Conservation (phyloP, 2,329 filamentous ascomycete species). For the Sarocladiaceae sp. region DNA sequence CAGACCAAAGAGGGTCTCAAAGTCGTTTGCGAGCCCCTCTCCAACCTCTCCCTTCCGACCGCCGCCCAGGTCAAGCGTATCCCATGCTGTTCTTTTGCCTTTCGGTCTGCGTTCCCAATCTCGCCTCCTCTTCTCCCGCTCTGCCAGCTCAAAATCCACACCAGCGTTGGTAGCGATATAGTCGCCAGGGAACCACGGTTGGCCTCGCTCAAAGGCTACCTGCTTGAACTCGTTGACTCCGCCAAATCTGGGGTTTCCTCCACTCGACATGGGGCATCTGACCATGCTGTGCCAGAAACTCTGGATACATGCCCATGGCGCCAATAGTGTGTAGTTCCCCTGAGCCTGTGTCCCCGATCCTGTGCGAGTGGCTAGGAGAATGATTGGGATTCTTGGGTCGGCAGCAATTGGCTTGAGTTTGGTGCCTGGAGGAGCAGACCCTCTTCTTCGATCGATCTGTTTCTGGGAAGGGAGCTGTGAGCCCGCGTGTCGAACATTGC, state of each 20-base stretch:
- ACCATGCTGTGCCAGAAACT: constrained; percentile 83
- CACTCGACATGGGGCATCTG: constrained; percentile 72
- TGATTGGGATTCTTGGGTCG: constrained; percentile 73
- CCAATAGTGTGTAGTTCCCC: constrained; percentile 73
- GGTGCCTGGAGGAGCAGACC: constrained; percentile 55
- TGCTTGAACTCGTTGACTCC: constrained; percentile 76
- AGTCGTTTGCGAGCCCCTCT: constrained; percentile 76
- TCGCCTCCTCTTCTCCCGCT: constrained; percentile 64
- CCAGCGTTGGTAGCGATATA: constrained; percentile 75
- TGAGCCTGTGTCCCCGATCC: constrained; percentile 43
- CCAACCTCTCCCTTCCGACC: constrained; percentile 78
- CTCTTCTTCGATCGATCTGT: constrained; percentile 73
- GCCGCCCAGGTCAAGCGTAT: constrained; percentile 65
- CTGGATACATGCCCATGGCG: constrained; percentile 85
- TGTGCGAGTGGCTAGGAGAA: constrained; percentile 58
- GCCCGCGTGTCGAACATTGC: constrained; percentile 57
- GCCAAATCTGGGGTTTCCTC: constrained; percentile 75
- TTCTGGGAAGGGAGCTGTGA: constrained; percentile 68
- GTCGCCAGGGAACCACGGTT: constrained; percentile 83
- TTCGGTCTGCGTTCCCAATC: constrained; percentile 75
- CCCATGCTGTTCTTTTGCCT: constrained; percentile 72
- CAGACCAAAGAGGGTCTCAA: constrained; percentile 57
- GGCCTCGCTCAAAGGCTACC: constrained; percentile 69
- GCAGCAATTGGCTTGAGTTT: constrained; percentile 48
- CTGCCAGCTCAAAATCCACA: constrained; percentile 65